A percentile compares a stretch with the other conserved stretches of the same genome.
phyloP scores from a whole-genome alignment of 305 asterid genomes.

The Lippia alba region DNA sequence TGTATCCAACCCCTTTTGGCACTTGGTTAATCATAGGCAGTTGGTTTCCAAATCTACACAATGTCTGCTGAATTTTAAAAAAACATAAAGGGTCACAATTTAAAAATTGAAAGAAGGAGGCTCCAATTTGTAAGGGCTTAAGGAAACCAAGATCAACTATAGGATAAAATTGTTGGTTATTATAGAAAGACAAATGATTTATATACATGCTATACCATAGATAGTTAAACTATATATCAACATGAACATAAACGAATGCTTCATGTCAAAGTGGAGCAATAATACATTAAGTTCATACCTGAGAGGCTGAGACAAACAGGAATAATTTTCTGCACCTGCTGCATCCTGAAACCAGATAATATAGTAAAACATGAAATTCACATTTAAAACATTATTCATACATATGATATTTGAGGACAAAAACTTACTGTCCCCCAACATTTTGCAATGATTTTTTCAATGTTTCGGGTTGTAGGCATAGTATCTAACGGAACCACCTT shows the following conservation, averaged over 20 bases:
- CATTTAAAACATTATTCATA: constrained; percentile 22
- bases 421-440: constrained; percentile 77
- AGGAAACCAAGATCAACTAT: constrained; percentile 18
- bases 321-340: constrained; percentile 48
- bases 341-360: constrained; percentile 64
- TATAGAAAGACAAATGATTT: constrained; percentile 9
- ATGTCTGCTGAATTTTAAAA: constrained; percentile 4
- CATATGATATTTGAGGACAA: constrained; percentile 29
- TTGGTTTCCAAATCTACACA: too few relatives aligned
- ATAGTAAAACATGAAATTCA: constrained; percentile 38
- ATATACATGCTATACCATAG: constrained; percentile 68
- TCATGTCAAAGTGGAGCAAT: constrained; percentile 39
- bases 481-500: constrained; percentile 67
- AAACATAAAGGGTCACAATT: constrained; percentile 11
- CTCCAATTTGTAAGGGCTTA: constrained; percentile 16
- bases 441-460: constrained; percentile 94
- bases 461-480: constrained; percentile 72
- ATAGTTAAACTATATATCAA: constrained; percentile 75
- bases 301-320: too few relatives aligned
- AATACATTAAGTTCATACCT: too few relatives aligned
- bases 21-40: too few relatives aligned
- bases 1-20: constrained; percentile 64
- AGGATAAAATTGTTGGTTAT: constrained; percentile 2
- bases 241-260: constrained; percentile 79
- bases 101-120: constrained; percentile 26